Evolutionary conservation across 2,329 filamentous ascomycete species (phyloP), one percentile per base, ranked within the genome.

Genomic region (Teratosphaeria viscida): DNA sequence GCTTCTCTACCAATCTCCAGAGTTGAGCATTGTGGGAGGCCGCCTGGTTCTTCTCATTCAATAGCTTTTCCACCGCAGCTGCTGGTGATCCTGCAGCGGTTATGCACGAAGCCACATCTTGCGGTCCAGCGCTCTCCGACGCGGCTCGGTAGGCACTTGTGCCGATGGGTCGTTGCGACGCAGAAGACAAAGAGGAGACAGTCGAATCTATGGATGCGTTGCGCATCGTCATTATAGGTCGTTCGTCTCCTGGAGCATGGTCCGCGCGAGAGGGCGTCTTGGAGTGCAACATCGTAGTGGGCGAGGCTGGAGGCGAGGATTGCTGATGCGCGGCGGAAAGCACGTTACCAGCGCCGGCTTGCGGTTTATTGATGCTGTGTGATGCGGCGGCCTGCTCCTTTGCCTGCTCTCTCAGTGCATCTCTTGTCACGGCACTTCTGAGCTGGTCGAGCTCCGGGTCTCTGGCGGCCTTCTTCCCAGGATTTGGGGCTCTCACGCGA

Each of bases 1-100:
- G 94, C 77, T 99, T 97, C 73, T 97, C 92, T 56, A 99, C 91
- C 54, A 99, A 77, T 56, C 91, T 87, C 94, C 94, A 99, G 68
- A 99, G 77, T 72, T 99, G 92, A 19, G 86, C 81, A 71, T 97
- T 97, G 71, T 97, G 94, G 66, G 90, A 87, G 5, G 89, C 84
- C 58, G 91, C 88, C 55, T 90, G 88, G 63, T 92, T 85, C 73
- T 96, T 97, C 71, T 99, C 94, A 71, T 89, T 95, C 64, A 96
- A 77, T 56, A 99, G 78, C 68, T 94, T 90, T 66, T 90, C 84
- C 61, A 99, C 90, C 5, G 95, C 88, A 5, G 89, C 89, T 72
- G 99, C 92, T 16, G 92, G 82, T 57, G 90, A 95, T 56, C 92
- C 94, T 29, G 92, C 92, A 35, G 90, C 84, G 68, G 87, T 84